Percentiles rank a stretch among this genome's conserved stretches.
Evolutionary conservation across 2,329 filamentous ascomycete species (phyloP).

Genomic region (Aspergillus latus): DNA sequence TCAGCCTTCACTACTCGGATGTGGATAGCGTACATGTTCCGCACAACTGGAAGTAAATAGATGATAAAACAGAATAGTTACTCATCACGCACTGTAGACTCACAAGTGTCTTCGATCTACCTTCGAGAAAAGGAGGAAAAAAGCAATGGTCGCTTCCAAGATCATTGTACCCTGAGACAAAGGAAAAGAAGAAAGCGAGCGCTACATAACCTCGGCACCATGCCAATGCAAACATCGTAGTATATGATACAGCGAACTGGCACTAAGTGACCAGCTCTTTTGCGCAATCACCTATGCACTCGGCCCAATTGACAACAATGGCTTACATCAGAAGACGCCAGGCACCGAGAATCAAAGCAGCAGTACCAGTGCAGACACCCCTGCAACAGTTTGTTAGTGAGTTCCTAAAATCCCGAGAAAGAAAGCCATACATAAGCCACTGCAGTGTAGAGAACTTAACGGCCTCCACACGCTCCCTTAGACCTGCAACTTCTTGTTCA

Average conservation of each 20-base stretch:
- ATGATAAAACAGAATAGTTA: neutral
- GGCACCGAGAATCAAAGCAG: slow-evolving; percentile 65
- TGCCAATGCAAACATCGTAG: neutral
- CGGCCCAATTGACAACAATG: neutral
- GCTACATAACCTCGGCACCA: neutral
- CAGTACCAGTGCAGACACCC: slow-evolving; percentile 66
- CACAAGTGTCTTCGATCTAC: neutral
- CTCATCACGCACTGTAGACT: neutral
- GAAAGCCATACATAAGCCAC: slow-evolving; percentile 83
- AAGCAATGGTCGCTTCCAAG: slow-evolving; percentile 1
- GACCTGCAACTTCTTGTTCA: slow-evolving; percentile 89
- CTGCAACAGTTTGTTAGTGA: slow-evolving; percentile 39
- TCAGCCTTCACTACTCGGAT: neutral
- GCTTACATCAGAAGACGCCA: slow-evolving; percentile 64
- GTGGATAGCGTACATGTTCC: neutral
- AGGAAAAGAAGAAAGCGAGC: neutral
- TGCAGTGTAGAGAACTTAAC: slow-evolving; percentile 98
- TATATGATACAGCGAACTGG: neutral
- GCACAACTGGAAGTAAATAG: neutral
- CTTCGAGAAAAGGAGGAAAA: neutral
- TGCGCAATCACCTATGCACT: neutral
- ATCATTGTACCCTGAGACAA: neutral
- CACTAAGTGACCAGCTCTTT: neutral
- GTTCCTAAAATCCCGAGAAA: neutral
- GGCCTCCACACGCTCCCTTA: slow-evolving; percentile 89